Evolutionary conservation across 331 rosid genomes (phyloP).

Genomic region (Telfairia occidentalis): DNA sequence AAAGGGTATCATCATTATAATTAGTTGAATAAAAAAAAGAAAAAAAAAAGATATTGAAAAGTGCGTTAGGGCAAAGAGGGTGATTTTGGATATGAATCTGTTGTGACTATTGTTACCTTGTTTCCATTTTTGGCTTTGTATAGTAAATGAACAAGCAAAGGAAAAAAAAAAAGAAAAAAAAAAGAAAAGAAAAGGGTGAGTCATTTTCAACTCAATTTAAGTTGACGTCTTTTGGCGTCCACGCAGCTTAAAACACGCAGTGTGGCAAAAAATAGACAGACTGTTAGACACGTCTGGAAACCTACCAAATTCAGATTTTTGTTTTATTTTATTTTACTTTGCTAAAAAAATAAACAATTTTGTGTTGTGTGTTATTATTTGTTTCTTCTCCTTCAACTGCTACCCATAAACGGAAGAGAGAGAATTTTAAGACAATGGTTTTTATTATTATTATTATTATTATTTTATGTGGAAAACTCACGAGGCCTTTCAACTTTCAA

Average conservation of each 20-base stretch:
- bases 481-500: conserved; percentile 11
- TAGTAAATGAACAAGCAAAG: conserved; percentile 10
- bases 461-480: conserved; percentile 19
- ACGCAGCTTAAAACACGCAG: conserved; percentile 88
- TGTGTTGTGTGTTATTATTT: too few species aligned
- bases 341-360: too few species aligned
- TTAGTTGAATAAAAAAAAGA: neutral
- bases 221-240: conserved; percentile 89
- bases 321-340: neutral
- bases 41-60: neutral
- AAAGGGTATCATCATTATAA: conserved; percentile 1
- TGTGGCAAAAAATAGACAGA: conserved; percentile 37
- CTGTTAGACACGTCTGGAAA: conserved; percentile 41
- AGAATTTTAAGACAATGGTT: too few species aligned
- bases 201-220: conserved; percentile 51
- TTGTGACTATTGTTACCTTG: neutral
- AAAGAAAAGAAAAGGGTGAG: conserved; percentile 22
- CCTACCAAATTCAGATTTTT: conserved; percentile 17
- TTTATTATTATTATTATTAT: too few species aligned
- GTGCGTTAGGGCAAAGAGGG: neutral
- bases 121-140: conserved; percentile 22
- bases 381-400: too few species aligned
- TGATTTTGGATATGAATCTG: neutral
- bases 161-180: conserved; percentile 1
- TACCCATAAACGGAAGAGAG: too few species aligned